Base-by-base conservation (phyloP, 2,329 filamentous ascomycete genomes). In the Hypoxylon sp. region DNA sequence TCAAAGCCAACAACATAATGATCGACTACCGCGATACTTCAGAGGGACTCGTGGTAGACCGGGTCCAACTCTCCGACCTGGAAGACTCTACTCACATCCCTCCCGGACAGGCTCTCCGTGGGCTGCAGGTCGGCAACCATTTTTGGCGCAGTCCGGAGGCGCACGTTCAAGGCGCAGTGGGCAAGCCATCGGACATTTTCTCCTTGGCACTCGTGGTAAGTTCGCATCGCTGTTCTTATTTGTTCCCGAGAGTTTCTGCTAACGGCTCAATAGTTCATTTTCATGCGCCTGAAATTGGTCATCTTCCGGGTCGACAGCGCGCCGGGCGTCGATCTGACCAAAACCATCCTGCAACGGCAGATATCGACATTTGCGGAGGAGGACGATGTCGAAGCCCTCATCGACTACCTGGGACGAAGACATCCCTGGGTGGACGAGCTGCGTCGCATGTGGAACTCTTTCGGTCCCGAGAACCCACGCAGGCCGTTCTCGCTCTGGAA, bases 361-460 rank as follows among this genome's bases (percentile, higher is more conserved):
- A 77, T 84, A 12, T 84, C 81, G 2, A 81, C 80, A 68, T 84
- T 84, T 71, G 78, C 77, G 42, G 78, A 84, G 65, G 73, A 75
- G 72, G 72, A 81, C 3, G 76, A 78, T 38, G 75, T 83, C 38
- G 73, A 77, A 33, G 78, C 74, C 18, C 75, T 84, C 58, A 68
- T 84, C 36, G 73, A 77, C 49, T 78, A 80, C 69, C 76, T 83
- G 46, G 79, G 78, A 26, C 72, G 72, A 5, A 72, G 78, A 20
- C 80, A 78, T 65, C 79, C 78, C 16, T 82, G 77, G 77, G 71
- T 72, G 28, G 60, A 77, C 32, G 73, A 79, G 32, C 77, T 82
- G 44, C 72, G 76, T 49, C 74, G 78, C 38, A 75, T 80, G 49
- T 70, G 73, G 28, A 76, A 77, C 36, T 77, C 78, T 2, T 84